phyloP scores from a whole-genome alignment of 306 rosid genomes.

The Inga leiocalycina region DNA sequence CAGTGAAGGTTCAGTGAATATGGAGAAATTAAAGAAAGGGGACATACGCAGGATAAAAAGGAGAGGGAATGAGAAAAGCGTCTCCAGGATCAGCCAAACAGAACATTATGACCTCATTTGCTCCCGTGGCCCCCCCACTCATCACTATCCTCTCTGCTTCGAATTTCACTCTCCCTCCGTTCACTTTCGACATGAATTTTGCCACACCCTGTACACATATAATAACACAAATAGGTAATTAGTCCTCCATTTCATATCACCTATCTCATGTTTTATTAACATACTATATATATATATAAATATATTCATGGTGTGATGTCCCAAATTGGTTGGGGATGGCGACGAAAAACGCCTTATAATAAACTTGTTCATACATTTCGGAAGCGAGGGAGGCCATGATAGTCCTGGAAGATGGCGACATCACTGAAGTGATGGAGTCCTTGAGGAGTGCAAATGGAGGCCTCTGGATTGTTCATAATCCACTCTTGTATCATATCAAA shows the following conservation, averaged over 20 bases:
- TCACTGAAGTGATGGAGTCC: conserved; percentile 50
- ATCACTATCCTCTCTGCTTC: conserved; percentile 59
- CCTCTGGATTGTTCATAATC: conserved; percentile 54
- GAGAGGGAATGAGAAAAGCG: conserved; percentile 67
- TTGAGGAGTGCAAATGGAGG: conserved; percentile 60
- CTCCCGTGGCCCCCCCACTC: conserved; percentile 82
- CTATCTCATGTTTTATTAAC: not conserved
- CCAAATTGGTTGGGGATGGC: too few species aligned
- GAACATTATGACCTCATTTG: conserved; percentile 60
- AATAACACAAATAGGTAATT: not conserved
- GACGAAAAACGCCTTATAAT: too few species aligned
- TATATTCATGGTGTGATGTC: not conserved
- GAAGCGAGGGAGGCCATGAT: conserved; percentile 61
- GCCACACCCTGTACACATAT: conserved; percentile 42
- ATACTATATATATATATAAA: too few species aligned
- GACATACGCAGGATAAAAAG: conserved; percentile 67
- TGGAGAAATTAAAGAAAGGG: not conserved
- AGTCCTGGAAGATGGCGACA: conserved; percentile 63
- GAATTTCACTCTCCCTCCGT: conserved; percentile 30
- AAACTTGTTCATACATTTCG: conserved; percentile 43
- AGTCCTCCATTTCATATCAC: not conserved
- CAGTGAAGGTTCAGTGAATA: not conserved
- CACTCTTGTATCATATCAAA: conserved; percentile 52
- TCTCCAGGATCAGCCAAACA: conserved; percentile 69
- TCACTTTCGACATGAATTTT: conserved; percentile 7